Conservation (phyloP, 306 rosid species). For the Vigna hirtella region DNA sequence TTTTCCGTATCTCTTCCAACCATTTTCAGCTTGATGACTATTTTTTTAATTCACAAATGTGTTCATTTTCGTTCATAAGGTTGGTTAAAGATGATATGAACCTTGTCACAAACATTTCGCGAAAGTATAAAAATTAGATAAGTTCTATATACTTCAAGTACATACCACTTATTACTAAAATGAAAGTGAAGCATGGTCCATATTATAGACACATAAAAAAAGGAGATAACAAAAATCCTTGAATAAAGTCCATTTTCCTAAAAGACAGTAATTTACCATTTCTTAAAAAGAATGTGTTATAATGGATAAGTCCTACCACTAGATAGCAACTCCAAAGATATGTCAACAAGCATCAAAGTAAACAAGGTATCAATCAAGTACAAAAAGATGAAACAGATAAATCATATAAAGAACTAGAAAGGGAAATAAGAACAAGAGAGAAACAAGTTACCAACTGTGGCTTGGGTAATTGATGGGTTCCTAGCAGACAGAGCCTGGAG, state of each 20-base stretch:
- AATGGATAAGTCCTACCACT: background rate
- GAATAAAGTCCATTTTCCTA: background rate
- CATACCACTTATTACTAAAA: background rate
- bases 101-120: too few relatives aligned
- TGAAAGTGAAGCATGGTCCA: background rate
- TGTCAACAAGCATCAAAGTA: slow-evolving; percentile 20
- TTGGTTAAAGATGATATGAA: too few relatives aligned
- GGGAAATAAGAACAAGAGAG: slow-evolving; percentile 30
- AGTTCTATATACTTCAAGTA: background rate
- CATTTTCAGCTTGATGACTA: too few relatives aligned
- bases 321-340: slow-evolving; percentile 1
- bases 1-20: background rate
- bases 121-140: too few relatives aligned
- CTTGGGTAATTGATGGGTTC: slow-evolving; percentile 67
- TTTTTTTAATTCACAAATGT: too few relatives aligned
- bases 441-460: slow-evolving; percentile 57
- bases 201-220: background rate
- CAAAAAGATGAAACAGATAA: slow-evolving; percentile 20
- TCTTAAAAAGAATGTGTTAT: background rate
- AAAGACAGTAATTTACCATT: background rate
- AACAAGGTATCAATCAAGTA: background rate
- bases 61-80: too few relatives aligned
- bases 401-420: slow-evolving; percentile 16
- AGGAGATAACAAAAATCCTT: background rate
- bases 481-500: slow-evolving; percentile 77